These are phyloP conservation scores for Epicoccum nigrum DNA, from an alignment of 2,329 filamentous ascomycete species.

Conservation along the genomic window DNA sequence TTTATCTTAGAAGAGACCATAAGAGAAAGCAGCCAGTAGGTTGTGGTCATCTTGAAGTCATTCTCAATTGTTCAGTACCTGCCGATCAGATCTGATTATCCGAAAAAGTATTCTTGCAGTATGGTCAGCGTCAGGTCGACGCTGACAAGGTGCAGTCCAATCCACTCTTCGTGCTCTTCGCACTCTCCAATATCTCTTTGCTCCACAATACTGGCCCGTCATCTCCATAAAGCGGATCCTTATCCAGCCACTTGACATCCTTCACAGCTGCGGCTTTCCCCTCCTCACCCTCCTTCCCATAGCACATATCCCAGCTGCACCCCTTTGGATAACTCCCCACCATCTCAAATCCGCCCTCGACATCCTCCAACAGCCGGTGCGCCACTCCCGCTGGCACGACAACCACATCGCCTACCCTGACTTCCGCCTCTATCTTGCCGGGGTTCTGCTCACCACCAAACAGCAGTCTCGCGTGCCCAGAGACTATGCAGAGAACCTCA, in stretches of 20 bases:
- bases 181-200: slow-evolving; percentile 24
- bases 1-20: too few relatives aligned
- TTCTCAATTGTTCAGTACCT: too few relatives aligned
- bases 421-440: slow-evolving; percentile 59
- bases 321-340: slow-evolving; percentile 68
- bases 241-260: slow-evolving; percentile 62
- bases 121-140: too few relatives aligned
- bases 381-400: slow-evolving; percentile 70
- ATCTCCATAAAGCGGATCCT: slow-evolving; percentile 59
- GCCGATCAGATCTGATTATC: too few relatives aligned
- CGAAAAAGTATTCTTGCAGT: too few relatives aligned
- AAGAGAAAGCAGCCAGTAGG: too few relatives aligned
- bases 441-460: slow-evolving; percentile 71
- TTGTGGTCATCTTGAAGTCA: too few relatives aligned
- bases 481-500: slow-evolving; percentile 67
- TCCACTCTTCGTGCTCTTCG: background rate
- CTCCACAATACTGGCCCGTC: slow-evolving; percentile 35
- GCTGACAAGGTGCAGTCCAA: too few relatives aligned
- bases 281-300: slow-evolving; percentile 65
- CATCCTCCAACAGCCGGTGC: slow-evolving; percentile 66
- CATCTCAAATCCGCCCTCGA: slow-evolving; percentile 66
- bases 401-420: slow-evolving; percentile 67
- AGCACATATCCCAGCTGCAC: slow-evolving; percentile 71
- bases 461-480: slow-evolving; percentile 65
- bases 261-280: slow-evolving; percentile 57